Evolutionary conservation across 2,329 filamentous ascomycete genomes (phyloP).

Genomic region (Elsinoe perseae): DNA sequence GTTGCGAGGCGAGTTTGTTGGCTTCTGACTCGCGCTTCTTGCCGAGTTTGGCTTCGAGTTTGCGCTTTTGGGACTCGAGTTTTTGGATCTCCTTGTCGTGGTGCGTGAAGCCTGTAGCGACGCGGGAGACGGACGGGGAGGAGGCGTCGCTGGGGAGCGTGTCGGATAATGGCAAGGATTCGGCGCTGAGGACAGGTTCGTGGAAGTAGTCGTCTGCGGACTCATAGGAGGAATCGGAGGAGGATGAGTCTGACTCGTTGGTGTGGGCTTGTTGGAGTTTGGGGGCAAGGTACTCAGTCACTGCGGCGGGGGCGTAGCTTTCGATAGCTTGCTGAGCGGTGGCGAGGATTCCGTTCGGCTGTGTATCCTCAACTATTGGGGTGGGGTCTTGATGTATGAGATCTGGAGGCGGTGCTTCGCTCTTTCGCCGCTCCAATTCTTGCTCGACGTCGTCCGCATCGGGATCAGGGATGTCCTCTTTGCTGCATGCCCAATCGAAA

Average conservation of each 20-base stretch:
- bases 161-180: conserved; percentile 2
- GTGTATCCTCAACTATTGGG: neutral
- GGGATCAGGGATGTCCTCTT: conserved; percentile 35
- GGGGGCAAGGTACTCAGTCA: conserved; percentile 25
- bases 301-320: conserved; percentile 29
- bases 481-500: conserved; percentile 62
- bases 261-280: conserved; percentile 20
- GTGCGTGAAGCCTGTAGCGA: conserved; percentile 24
- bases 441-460: conserved; percentile 30
- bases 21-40: conserved; percentile 49
- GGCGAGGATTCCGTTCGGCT: conserved; percentile 7
- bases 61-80: conserved; percentile 52
- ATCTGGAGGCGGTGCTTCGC: conserved; percentile 15
- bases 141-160: conserved; percentile 4
- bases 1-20: conserved; percentile 33
- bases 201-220: conserved; percentile 12
- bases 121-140: conserved; percentile 20
- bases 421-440: conserved; percentile 18
- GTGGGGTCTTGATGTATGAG: neutral
- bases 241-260: conserved; percentile 9
- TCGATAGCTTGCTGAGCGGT: conserved; percentile 22
- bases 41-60: conserved; percentile 56
- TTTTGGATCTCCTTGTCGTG: conserved; percentile 59
- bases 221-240: conserved; percentile 17
- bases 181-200: neutral